Evolutionary conservation across 371 early-diverging fungal species (phyloP).

Genomic region (Mucor sp.): DNA sequence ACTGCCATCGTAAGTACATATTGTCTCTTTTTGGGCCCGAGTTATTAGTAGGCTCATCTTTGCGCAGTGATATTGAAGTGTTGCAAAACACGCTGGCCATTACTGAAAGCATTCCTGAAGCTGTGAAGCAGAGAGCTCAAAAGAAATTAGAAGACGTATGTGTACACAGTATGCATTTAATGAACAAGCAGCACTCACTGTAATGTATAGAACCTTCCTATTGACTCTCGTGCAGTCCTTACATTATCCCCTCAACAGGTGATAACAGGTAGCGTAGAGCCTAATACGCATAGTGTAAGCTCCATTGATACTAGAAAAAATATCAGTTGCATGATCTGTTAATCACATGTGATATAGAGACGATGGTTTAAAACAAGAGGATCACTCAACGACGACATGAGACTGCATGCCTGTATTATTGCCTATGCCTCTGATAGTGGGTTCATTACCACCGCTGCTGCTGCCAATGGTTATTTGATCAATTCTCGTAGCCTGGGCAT

Average conservation of each 20-base stretch:
- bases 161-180: not conserved
- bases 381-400: conserved; percentile 62
- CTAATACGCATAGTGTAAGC: conserved; percentile 11
- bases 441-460: conserved; percentile 22
- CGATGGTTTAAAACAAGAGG: conserved; percentile 75
- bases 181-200: too few relatives aligned
- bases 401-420: conserved; percentile 66
- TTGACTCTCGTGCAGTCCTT: conserved; percentile 38
- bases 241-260: conserved; percentile 11
- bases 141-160: conserved; percentile 30
- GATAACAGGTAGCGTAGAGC: conserved; percentile 9
- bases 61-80: conserved; percentile 36
- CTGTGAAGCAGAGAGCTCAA: conserved; percentile 33
- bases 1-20: conserved; percentile 31
- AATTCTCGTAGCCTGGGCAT: conserved; percentile 62
- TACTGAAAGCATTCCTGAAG: conserved; percentile 35
- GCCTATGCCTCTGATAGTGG: conserved; percentile 43
- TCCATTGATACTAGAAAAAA: not conserved
- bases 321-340: not conserved
- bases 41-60: not conserved
- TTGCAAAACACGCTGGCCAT: conserved; percentile 34
- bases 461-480: conserved; percentile 14
- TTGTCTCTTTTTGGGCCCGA: not conserved
- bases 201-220: conserved; percentile 21
- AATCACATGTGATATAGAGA: conserved; percentile 25